These are phyloP conservation scores for Casaregolazyma suthepensis DNA, from an alignment of 1,139 yeast genomes.

Conservation along the genomic window DNA sequence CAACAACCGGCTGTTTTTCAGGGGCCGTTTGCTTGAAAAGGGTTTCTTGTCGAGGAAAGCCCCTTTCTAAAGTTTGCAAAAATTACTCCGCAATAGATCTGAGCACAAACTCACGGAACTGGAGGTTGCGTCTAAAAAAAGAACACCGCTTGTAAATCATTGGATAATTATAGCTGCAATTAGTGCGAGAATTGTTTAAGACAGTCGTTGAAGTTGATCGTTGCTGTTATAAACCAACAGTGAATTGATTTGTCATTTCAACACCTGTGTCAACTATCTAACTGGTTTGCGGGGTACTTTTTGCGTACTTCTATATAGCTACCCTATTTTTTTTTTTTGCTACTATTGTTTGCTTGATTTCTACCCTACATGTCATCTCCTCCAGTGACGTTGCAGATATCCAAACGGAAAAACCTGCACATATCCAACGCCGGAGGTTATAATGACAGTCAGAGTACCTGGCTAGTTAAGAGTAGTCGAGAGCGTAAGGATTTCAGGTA, in stretches of 20 bases:
- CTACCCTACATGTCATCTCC: constrained; percentile 8
- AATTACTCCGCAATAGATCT: neutral
- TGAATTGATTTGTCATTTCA: neutral
- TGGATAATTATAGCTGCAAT: neutral
- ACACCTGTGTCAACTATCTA: neutral
- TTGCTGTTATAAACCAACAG: neutral
- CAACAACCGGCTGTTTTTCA: neutral
- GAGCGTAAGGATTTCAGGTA: constrained; percentile 1
- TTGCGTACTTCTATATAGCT: neutral
- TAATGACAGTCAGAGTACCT: neutral
- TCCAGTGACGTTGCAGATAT: constrained; percentile 9
- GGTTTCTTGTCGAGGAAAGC: neutral
- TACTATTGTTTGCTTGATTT: neutral
- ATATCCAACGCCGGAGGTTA: neutral
- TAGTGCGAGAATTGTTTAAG: neutral
- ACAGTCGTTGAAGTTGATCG: neutral
- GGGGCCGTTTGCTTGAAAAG: neutral
- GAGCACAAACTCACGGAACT: neutral
- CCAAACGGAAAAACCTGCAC: constrained; percentile 10
- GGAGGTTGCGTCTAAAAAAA: neutral
- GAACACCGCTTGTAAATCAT: neutral
- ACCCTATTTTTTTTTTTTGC: neutral
- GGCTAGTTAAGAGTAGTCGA: constrained; percentile 8
- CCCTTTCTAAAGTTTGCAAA: neutral
- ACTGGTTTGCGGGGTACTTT: neutral